phyloP scores from a whole-genome alignment of 176 grass and related monocot species.

The Bolboschoenus planiculmis region DNA sequence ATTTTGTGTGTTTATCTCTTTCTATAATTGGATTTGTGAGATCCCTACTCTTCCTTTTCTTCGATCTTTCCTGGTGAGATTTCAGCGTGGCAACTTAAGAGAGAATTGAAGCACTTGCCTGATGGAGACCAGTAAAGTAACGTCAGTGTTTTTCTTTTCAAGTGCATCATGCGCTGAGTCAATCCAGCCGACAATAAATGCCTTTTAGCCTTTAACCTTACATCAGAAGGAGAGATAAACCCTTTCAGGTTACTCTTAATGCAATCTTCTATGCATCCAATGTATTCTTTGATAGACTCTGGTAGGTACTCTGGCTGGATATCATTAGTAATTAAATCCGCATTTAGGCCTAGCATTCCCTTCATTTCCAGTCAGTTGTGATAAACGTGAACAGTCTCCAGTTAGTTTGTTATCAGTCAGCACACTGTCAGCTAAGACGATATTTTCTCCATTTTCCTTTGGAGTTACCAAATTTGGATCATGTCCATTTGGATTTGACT shows the following conservation, averaged over 20 bases:
- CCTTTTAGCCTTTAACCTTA: constrained; percentile 46
- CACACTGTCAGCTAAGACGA: not conserved
- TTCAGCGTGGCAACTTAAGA: not conserved
- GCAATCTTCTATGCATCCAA: constrained; percentile 30
- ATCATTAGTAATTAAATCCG: not conserved
- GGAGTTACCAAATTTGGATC: not conserved
- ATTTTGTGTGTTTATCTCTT: not conserved
- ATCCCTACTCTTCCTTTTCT: constrained; percentile 36
- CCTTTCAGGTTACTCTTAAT: constrained; percentile 17
- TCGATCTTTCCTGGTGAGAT: constrained; percentile 27
- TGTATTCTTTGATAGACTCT: constrained; percentile 40
- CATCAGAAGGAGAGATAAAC: not conserved
- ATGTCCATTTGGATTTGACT: not conserved
- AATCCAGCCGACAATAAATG: constrained; percentile 53
- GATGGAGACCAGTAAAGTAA: constrained; percentile 29
- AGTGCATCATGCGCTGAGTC: constrained; percentile 21
- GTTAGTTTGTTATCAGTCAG: not conserved
- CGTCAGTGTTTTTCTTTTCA: constrained; percentile 24
- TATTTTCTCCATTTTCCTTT: not conserved
- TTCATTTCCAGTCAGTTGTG: not conserved
- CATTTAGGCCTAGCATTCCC: not conserved
- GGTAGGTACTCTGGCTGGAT: constrained; percentile 14
- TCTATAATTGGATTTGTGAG: not conserved
- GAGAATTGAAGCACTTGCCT: constrained; percentile 33
- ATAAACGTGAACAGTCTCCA: not conserved